Evolutionary conservation across 2,329 filamentous ascomycete genomes (phyloP), one percentile per base, ranked within the genome.

Genomic region (Ophiostoma piceae): DNA sequence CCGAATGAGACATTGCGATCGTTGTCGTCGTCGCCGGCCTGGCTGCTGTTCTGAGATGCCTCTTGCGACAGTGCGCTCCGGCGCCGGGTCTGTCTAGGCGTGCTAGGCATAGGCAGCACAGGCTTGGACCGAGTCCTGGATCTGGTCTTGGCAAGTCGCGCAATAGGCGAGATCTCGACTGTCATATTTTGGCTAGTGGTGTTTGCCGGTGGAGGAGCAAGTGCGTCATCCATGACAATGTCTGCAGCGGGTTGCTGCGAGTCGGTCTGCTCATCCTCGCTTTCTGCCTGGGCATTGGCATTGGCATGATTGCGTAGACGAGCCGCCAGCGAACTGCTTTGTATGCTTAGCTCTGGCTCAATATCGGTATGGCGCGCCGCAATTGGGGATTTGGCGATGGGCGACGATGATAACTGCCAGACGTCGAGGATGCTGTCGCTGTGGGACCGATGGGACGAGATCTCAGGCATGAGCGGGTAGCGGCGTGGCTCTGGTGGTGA

Each of bases 381-480:
- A 32, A 77, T 75, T 2, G 86, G 86, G 2, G 85, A 86, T 12
- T 82, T 84, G 0, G 83, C 83, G 11, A 82, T 74, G 0, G 86
- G 85, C 1, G 86, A 87, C 0, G 85, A 87, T n/a, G 79, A 79
- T 39, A 87, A 83, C 11, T 84, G 80, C 83, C 84, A 87, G 35
- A 82, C 80, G 26, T 82, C 80, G 70, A 81, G 74, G 43, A 80
- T 51, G 70, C 70, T 73, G 65, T 68, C 73, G 66, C 71, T 80
- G 43, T 77, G 81, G 26, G 84, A 84, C 47, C 82, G 80, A 43
- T 47, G 43, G 5, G 84, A 82, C 69, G 81, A 80, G 70, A 87
- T 84, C 73, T 86, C 84, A 1, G 82, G 80, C 6, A 84, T 75
- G 5, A 87, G 78, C 14, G 84, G 82, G 69, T 84, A 86, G 9